Conservation (phyloP, 2,329 filamentous ascomycete species). For the Raffaelea arxii region DNA sequence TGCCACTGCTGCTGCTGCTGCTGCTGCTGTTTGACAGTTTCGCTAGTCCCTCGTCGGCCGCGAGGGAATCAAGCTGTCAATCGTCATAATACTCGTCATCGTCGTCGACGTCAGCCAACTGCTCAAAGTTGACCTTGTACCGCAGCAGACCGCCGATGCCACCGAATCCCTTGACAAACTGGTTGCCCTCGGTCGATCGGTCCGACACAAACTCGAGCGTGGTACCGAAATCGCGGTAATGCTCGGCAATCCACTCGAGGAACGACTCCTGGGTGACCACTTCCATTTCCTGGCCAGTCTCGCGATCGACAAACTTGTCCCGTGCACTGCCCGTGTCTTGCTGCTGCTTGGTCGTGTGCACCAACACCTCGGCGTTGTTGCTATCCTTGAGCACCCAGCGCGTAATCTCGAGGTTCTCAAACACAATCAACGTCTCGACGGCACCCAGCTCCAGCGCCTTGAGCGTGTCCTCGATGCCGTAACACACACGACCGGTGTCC, state of each 20-base stretch:
- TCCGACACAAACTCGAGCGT: conserved; percentile 96
- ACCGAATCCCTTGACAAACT: conserved; percentile 99
- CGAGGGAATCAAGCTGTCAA: conserved; percentile 88
- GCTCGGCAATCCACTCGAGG: conserved; percentile 98
- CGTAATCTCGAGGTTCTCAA: conserved; percentile 91
- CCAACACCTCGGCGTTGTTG: conserved; percentile 58
- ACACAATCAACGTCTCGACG: conserved; percentile 89
- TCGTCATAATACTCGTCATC: conserved; percentile 90
- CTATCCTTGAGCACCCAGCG: conserved; percentile 83
- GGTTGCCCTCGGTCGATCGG: conserved; percentile 94
- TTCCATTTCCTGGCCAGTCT: conserved; percentile 96
- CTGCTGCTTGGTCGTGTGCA: conserved; percentile 83
- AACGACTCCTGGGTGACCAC: conserved; percentile 78
- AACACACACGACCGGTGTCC: conserved; percentile 94
- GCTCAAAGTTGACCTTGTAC: conserved; percentile 99
- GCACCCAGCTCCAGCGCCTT: conserved; percentile 95
- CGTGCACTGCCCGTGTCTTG: conserved; percentile 67
- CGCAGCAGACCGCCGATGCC: conserved; percentile 94
- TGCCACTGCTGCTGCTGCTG: conserved; percentile 8
- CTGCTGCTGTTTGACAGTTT: conserved; percentile 33
- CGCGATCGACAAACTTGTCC: conserved; percentile 86
- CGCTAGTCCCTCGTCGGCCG: conserved; percentile 68
- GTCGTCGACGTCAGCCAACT: conserved; percentile 83
- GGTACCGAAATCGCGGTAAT: conserved; percentile 96
- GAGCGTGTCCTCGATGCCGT: conserved; percentile 94